These are phyloP conservation scores for Dactylis glomerata DNA, from an alignment of 176 grass and related monocot species.

Conservation along the genomic window DNA sequence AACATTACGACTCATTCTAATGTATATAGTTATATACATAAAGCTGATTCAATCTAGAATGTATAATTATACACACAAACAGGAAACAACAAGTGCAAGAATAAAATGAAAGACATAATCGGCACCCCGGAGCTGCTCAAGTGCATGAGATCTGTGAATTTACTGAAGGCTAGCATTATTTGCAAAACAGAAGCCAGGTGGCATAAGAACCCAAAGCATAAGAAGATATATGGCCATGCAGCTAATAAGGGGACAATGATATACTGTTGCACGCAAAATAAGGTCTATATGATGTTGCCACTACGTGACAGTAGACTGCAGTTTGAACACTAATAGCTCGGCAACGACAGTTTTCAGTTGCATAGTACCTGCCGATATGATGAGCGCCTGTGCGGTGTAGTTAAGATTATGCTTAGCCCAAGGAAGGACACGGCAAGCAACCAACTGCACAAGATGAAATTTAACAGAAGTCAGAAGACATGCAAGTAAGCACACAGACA, in stretches of 20 bases:
- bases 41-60: neutral
- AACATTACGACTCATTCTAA: neutral
- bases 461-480: conserved; percentile 31
- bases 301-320: neutral
- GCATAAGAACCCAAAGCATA: neutral
- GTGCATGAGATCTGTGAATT: neutral
- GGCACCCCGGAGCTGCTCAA: neutral
- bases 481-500: neutral
- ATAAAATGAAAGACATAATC: neutral
- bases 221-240: neutral
- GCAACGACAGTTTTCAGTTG: neutral
- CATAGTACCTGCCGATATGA: conserved; percentile 86
- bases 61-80: neutral
- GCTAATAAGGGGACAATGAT: neutral
- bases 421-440: conserved; percentile 84
- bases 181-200: neutral
- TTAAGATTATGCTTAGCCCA: conserved; percentile 98
- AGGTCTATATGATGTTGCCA: neutral
- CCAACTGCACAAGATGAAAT: conserved; percentile 47
- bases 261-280: neutral
- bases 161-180: neutral
- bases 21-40: neutral
- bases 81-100: neutral
- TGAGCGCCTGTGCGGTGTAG: conserved; percentile 90
- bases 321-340: neutral